Evolutionary conservation across 2,329 filamentous ascomycete species (phyloP), one percentile per base, ranked within the genome.

Genomic region (Aspergillus intermedius): DNA sequence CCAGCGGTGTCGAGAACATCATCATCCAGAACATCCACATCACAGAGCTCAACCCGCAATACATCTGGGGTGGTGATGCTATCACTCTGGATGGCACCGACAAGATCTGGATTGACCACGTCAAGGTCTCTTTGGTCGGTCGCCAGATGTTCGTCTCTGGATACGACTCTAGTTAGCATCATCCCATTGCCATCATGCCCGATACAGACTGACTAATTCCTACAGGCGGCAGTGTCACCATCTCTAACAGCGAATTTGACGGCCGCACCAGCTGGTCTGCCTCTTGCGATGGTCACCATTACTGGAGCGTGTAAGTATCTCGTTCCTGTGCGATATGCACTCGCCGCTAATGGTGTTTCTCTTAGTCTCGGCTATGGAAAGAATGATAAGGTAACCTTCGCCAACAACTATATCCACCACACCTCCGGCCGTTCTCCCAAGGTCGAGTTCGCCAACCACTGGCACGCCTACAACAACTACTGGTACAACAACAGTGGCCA

Each of bases 211-310:
- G 70, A 62, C 60, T 4, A 9, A 59, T 5, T 69, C 5, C 25
- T 10, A 42, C 75, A 48, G 74, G 71, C 52, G 73, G 71, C 57
- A 72, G 74, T 41, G 75, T 82, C 15, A 79, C 78, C 21, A 75
- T 83, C 61, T 78, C 78, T 56, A 81, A 82, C 73, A 71, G 60
- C 61, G 75, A 81, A 56, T 76, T 83, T 53, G 78, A 83, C 54
- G 80, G 80, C 39, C 62, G 62, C 39, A 74, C 74, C 19, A 64
- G 64, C 35, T 82, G 73, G 71, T 81, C 78, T 8, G 72, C 80
- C 7, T 75, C 72, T 21, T 83, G 80, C 65, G 72, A 82, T 58
- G 71, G 69, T 22, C 71, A 78, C 60, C 79, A 81, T 66, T 81
- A 82, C 72, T 82, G 79, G 78, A 74, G 67, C 34, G 60, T 81